phyloP scores from a whole-genome alignment of 495 filamentous ascomycete species.

The Hypoxylon cercidicola region DNA sequence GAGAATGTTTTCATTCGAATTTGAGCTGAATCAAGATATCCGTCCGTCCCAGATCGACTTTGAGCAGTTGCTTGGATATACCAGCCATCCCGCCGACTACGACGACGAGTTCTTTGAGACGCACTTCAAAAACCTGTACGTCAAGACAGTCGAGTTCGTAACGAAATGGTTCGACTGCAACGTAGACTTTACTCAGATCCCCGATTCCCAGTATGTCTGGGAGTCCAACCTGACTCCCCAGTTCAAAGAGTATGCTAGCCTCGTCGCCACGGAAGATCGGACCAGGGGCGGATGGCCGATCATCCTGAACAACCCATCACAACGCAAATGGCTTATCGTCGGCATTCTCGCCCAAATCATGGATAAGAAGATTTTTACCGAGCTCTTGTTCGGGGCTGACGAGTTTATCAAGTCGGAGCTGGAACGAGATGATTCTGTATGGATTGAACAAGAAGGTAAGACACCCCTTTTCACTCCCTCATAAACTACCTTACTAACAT shows the following conservation, averaged over 20 bases:
- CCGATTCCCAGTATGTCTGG: slow-evolving; percentile 22
- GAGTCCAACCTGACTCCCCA: slow-evolving; percentile 34
- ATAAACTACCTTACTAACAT: slow-evolving; percentile 7
- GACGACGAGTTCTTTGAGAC: slow-evolving; percentile 34
- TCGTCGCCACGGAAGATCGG: slow-evolving; percentile 52
- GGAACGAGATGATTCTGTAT: slow-evolving; percentile 46
- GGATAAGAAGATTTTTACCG: slow-evolving; percentile 55
- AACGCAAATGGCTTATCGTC: slow-evolving; percentile 54
- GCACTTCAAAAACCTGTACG: slow-evolving; percentile 33
- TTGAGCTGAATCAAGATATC: slow-evolving; percentile 11
- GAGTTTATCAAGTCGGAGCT: slow-evolving; percentile 44
- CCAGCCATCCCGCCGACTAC: slow-evolving; percentile 36
- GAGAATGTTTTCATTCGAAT: too few relatives aligned
- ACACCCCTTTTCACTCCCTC: not conserved
- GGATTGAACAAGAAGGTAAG: slow-evolving; percentile 54
- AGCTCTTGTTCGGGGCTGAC: slow-evolving; percentile 56
- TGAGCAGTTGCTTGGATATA: slow-evolving; percentile 10
- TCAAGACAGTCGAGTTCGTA: slow-evolving; percentile 21
- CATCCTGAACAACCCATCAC: slow-evolving; percentile 44
- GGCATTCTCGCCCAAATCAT: slow-evolving; percentile 55
- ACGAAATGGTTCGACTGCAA: slow-evolving; percentile 34
- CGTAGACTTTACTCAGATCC: slow-evolving; percentile 13
- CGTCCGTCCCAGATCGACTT: slow-evolving; percentile 42
- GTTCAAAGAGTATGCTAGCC: slow-evolving; percentile 49
- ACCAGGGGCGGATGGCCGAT: slow-evolving; percentile 52